Percentiles rank a stretch among this genome's conserved stretches.
Evolutionary conservation across 1,284 basidiomycete species (phyloP).

Genomic region (Mycosarcoma mackinlayi): DNA sequence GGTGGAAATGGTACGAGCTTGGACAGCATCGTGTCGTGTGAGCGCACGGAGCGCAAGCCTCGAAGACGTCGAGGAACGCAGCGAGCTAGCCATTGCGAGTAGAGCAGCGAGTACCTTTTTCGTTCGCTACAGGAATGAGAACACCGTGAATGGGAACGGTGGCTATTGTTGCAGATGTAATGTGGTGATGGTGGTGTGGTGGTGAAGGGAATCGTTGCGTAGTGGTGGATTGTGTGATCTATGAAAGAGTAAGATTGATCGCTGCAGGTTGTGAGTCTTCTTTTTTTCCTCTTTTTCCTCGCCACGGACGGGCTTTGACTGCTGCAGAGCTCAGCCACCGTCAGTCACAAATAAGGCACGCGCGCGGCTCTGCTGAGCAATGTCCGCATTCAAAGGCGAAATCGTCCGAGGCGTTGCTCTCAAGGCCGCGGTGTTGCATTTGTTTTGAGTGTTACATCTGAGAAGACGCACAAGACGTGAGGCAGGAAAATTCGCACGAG

Average conservation of each 20-base stretch:
- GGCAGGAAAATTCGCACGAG: slow-evolving; percentile 2
- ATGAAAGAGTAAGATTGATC: too few relatives aligned
- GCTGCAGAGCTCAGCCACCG: neutral
- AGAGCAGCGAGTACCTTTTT: too few relatives aligned
- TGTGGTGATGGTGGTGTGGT: neutral
- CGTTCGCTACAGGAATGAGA: too few relatives aligned
- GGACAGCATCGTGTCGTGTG: slow-evolving; percentile 21
- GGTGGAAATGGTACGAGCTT: slow-evolving; percentile 18
- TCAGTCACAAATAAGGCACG: neutral
- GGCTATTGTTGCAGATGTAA: neutral
- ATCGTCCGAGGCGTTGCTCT: neutral
- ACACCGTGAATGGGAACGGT: neutral
- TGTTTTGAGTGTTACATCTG: neutral
- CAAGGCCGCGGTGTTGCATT: neutral
- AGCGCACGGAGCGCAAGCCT: slow-evolving; percentile 37
- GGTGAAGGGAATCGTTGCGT: neutral
- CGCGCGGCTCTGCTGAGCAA: slow-evolving; percentile 10
- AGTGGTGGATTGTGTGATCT: too few relatives aligned
- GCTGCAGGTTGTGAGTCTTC: too few relatives aligned
- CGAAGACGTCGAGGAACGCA: slow-evolving; percentile 34
- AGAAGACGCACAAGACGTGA: neutral
- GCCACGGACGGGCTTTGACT: slow-evolving; percentile 4
- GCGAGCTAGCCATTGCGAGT: slow-evolving; percentile 30
- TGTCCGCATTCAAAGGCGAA: neutral
- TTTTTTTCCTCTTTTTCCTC: neutral